Evolutionary conservation across 2,329 filamentous ascomycete species (phyloP), one percentile per base, ranked within the genome.

Genomic region (Stenocarpella maydis): DNA sequence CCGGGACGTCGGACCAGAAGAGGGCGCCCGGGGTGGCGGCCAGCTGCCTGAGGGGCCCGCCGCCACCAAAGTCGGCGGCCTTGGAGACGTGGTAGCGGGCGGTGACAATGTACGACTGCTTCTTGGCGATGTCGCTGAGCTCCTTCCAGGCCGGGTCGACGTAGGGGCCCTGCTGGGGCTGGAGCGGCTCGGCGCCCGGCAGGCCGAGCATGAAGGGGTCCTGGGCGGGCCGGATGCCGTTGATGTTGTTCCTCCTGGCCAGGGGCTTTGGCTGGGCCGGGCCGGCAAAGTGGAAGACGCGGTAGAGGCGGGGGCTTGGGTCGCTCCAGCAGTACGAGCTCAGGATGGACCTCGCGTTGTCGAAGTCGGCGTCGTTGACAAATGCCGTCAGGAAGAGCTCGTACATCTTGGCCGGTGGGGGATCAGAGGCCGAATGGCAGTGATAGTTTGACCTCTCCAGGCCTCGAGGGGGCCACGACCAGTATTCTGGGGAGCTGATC

Each of bases 1-100:
- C 88, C 1, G 89, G 88, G 53, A 90, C 82, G 72, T 90, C 88
- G 7, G 81, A 84, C 87, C 87, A 91, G 53, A 85, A 80, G 69
- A 91, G 76, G 4, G 84, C 82, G 21, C 86, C 87, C 0, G 79
- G 79, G 0, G 52, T 66, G 10, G 60, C 10, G 1, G 34, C 19
- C 7, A 55, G 65, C 21, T 58, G n/a, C 17, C 52, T 67, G n/a
- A 47, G 80, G 68, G 76, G 71, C 1, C 76, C 75, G 14, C 74
- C 71, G 3, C 76, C 76, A 24, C 83, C 83, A 73, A 88, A 83
- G 70, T 87, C 82, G 4, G 77, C 76, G 37, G 86, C 81, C 60
- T 80, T 81, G 24, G 81, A 76, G 2, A 90, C 78, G 65, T 89
- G 84, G 73, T 88, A 89, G 14, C 84, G 82, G n/a, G 82, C 74